Evolutionary conservation across 2,329 filamentous ascomycete genomes (phyloP).

Genomic region (Daldinia sp.): DNA sequence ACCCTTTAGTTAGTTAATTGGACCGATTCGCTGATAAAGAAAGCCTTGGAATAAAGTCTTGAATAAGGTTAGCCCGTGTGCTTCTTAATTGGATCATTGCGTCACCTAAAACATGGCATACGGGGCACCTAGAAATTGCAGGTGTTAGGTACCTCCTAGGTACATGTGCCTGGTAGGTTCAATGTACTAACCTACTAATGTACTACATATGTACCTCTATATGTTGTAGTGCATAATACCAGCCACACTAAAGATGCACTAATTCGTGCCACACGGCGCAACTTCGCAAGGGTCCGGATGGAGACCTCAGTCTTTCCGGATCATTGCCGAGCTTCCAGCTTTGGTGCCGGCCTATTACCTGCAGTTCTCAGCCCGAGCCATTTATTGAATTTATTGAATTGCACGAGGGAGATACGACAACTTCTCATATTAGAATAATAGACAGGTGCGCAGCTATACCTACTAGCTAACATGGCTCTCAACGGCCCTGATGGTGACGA

Average conservation of each 20-base stretch:
- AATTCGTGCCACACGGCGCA: background rate
- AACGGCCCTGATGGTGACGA: slow-evolving; percentile 47
- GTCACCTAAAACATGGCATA: slow-evolving; percentile 11
- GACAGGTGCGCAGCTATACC: slow-evolving; percentile 11
- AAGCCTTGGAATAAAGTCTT: background rate
- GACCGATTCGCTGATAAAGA: slow-evolving; percentile 2
- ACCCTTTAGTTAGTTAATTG: background rate
- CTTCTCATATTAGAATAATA: slow-evolving; percentile 1
- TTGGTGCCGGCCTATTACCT: slow-evolving; percentile 11
- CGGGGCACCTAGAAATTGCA: too few relatives aligned
- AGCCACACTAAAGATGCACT: background rate
- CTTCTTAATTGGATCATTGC: slow-evolving; percentile 19
- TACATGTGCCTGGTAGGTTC: slow-evolving; percentile 1
- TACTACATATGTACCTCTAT: too few relatives aligned
- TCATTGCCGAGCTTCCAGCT: slow-evolving; percentile 30
- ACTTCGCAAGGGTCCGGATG: background rate
- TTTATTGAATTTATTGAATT: background rate
- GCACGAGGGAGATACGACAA: slow-evolving; percentile 12
- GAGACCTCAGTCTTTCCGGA: slow-evolving; percentile 15
- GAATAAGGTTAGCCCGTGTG: background rate
- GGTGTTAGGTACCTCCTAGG: background rate
- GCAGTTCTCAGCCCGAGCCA: slow-evolving; percentile 1
- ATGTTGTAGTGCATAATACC: background rate
- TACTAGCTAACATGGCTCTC: slow-evolving; percentile 44
- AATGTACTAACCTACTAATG: too few relatives aligned